A percentile compares a stretch with the other conserved stretches of the same genome.
Evolutionary conservation across 768 basidiomycete genomes (phyloP).

Genomic region (Boletus huronensis): DNA sequence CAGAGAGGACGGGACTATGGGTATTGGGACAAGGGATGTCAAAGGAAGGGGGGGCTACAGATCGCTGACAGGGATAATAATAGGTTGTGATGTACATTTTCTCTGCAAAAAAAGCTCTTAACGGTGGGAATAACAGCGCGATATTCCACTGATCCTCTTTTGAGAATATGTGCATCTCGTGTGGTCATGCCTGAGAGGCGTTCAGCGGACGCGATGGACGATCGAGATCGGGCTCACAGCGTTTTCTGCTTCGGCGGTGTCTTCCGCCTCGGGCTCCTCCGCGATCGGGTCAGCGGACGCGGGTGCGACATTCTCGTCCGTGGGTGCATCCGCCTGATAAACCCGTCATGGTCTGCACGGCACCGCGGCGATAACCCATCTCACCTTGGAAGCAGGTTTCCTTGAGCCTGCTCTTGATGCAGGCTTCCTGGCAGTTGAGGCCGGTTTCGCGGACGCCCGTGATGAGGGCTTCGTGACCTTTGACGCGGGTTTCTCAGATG

Average conservation of each 20-base stretch:
- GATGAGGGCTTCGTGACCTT: constrained; percentile 40
- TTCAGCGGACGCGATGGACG: background rate
- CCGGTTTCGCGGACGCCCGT: constrained; percentile 39
- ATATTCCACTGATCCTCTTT: constrained; percentile 13
- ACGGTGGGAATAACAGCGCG: constrained; percentile 11
- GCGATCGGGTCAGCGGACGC: constrained; percentile 46
- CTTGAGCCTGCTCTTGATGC: constrained; percentile 56
- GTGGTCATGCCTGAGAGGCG: constrained; percentile 18
- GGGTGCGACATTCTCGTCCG: constrained; percentile 38
- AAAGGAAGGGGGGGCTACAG: constrained; percentile 22
- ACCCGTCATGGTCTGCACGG: background rate
- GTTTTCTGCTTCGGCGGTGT: constrained; percentile 38
- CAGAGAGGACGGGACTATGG: constrained; percentile 9
- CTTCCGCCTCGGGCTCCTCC: constrained; percentile 51
- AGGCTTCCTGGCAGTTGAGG: constrained; percentile 49
- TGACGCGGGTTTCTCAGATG: constrained; percentile 41
- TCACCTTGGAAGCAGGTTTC: constrained; percentile 64
- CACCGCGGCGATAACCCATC: constrained; percentile 1
- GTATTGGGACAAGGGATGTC: constrained; percentile 13
- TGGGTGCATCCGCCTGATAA: constrained; percentile 33
- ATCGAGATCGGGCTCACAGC: constrained; percentile 14
- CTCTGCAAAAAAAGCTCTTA: constrained; percentile 23
- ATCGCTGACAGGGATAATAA: constrained; percentile 32
- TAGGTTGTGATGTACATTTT: constrained; percentile 33
- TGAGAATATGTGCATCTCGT: constrained; percentile 12